Percentiles rank a stretch among this genome's conserved stretches.
phyloP scores from a whole-genome alignment of 805 yeast genomes.

The Zygosaccharomyces kombuchaensis region DNA sequence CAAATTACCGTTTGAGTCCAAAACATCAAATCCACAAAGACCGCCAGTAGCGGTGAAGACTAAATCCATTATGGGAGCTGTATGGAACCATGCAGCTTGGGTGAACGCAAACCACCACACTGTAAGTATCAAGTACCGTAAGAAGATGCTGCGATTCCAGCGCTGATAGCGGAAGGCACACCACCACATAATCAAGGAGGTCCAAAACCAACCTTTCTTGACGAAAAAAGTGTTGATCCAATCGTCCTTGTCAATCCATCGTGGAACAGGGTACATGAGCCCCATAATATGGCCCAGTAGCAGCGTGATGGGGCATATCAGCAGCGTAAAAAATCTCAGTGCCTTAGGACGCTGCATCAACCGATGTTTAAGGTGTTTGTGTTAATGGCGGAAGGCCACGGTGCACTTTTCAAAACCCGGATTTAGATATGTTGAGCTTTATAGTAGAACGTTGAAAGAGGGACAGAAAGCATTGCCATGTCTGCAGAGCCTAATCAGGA shows the following conservation, averaged over 20 bases:
- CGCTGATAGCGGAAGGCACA: conserved; percentile 13
- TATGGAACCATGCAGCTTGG: conserved; percentile 73
- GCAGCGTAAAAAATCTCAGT: conserved; percentile 8
- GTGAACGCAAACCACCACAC: conserved; percentile 82
- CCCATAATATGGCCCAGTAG: conserved; percentile 45
- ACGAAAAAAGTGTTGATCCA: conserved; percentile 71
- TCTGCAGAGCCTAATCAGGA: conserved; percentile 1
- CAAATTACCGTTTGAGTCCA: conserved; percentile 16
- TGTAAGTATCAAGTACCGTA: conserved; percentile 54
- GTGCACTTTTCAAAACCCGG: neutral
- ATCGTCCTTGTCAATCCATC: conserved; percentile 51
- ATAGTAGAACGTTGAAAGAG: neutral
- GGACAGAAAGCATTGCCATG: neutral
- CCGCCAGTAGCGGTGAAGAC: conserved; percentile 84
- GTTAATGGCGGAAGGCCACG: neutral
- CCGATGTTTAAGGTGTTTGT: neutral
- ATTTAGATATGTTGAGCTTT: conserved; percentile 1
- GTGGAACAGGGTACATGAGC: conserved; percentile 34
- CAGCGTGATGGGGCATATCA: conserved; percentile 42
- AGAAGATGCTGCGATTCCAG: conserved; percentile 21
- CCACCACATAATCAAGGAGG: conserved; percentile 42
- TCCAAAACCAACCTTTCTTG: conserved; percentile 94
- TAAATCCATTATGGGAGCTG: conserved; percentile 80
- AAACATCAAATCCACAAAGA: conserved; percentile 42
- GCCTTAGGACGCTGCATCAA: neutral